Conservation (phyloP, 208 protist species). For the Naegleria gruberi region DNA sequence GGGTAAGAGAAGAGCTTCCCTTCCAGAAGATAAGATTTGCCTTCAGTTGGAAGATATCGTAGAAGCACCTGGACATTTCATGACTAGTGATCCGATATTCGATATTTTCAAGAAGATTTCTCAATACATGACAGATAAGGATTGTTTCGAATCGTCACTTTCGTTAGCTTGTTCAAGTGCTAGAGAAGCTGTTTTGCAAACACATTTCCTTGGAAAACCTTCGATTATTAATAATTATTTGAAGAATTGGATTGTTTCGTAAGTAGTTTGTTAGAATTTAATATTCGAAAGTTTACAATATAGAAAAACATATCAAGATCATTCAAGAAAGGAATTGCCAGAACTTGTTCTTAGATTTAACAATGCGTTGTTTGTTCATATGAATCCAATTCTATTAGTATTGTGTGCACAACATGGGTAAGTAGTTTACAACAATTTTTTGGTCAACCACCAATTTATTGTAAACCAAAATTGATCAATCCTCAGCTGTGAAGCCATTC, state of each 20-base stretch:
- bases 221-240: not conserved
- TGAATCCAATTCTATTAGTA: not conserved
- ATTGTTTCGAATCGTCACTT: not conserved
- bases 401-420: not conserved
- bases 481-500: not conserved
- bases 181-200: not conserved
- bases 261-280: not conserved
- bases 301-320: not conserved
- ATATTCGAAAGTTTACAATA: too few relatives aligned
- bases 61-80: not conserved
- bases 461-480: too few relatives aligned
- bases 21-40: too few relatives aligned
- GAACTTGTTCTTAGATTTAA: not conserved
- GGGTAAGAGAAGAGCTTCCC: too few relatives aligned
- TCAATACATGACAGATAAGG: not conserved
- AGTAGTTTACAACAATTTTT: too few relatives aligned
- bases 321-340: not conserved
- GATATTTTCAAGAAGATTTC: not conserved
- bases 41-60: not conserved
- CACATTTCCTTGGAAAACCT: not conserved
- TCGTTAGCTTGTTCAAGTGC: not conserved
- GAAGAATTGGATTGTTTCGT: not conserved
- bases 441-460: too few relatives aligned
- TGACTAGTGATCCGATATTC: not conserved
- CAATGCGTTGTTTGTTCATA: not conserved